Evolutionary conservation across 2,329 filamentous ascomycete species (phyloP), one percentile per base, ranked within the genome.

Genomic region (Xylaria sp.): DNA sequence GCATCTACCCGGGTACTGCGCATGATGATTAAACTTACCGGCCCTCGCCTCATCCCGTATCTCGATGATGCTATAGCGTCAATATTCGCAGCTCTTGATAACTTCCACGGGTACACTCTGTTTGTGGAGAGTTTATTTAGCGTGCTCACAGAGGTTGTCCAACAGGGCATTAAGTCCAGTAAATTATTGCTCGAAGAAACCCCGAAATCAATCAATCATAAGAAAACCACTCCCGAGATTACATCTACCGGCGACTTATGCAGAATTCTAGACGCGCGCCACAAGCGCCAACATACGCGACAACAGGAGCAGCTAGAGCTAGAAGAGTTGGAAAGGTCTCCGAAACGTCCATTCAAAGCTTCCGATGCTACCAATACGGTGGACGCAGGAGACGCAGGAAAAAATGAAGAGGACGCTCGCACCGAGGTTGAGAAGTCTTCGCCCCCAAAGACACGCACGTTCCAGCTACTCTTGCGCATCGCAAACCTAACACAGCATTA

Each of bases 1-100:
- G 92, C 97, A 71, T 94, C 94, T 2, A 94, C 94, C 2, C 92
- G 95, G 74, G 96, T 98, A 1, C 82, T 99, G 58, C 87, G 92
- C 7, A 98, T 99, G 94, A 97, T 98, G 92, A 90, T 98, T 69
- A 90, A 89, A 32, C 86, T 99, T 15, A 93, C 94, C 20, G 96
- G 96, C 0, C 90, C 94, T 1, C 86, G 86, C 8, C 80, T 99
- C 25, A 85, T 99, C 12, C 94, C 94, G 0, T 98, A 94, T 77
- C 84, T 99, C 1, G 95, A 98, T 76, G 96, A 99, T 77, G 89
- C 97, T 0, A 90, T 98, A 2, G 92, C 91, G 4, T 95, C 93
- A 0, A 94, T 99, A 48, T 98, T 99, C 79, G 92, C 92, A 0
- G 94, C 94, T 0, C 83, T 99, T n/a, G 94, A 98, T 74, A 93